Base-by-base conservation (phyloP, 768 basidiomycete species). In the Boletus coccyginus region DNA sequence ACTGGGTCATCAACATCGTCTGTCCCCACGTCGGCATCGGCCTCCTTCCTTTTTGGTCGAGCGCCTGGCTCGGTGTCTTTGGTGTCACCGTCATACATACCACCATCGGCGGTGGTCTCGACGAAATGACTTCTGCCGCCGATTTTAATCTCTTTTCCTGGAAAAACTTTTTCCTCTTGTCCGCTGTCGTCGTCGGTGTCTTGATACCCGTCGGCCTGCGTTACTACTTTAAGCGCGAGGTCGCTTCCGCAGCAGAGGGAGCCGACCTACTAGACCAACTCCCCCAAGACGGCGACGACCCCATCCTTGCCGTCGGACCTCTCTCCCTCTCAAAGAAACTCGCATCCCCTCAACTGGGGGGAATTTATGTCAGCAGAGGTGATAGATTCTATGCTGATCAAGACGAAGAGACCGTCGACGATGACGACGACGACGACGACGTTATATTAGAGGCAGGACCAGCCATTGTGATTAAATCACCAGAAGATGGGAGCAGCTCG, bases 131-230 rank as follows among this genome's bases (percentile, higher is more conserved):
- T 7, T 88, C 87, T 44, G 80, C 95, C 1, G 90, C 83, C 35
- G 96, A 98, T 70, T 98, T 98, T 69, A 87, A 96, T 71, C 81
- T 98, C 47, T 83, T 98, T 61, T 96, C 94, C 54, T 88, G 90
- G 86, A 81, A 83, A 57, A 98, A 98, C 73, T 90, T 95, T 67
- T 81, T 96, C 60, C 84, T 88, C 12, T 77, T 98, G 21, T 81
- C 86, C 2, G 92, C 92, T 0, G 85, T 96, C 49, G 91, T 90
- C 53, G 81, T 94, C 13, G 94, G 94, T 7, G 95, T 92, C n/a
- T 78, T 96, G 75, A 92, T 96, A 53, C 94, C 94, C 7, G 94
- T 97, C 35, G 92, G 90, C 3, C 73, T 96, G 59, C 82, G 93
- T 56, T 91, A 90, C 63, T 88, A 86, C 76, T 92, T 93, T 76